These are phyloP conservation scores for Leccinum barrowsii DNA, from an alignment of 768 basidiomycete species.

Conservation along the genomic window DNA sequence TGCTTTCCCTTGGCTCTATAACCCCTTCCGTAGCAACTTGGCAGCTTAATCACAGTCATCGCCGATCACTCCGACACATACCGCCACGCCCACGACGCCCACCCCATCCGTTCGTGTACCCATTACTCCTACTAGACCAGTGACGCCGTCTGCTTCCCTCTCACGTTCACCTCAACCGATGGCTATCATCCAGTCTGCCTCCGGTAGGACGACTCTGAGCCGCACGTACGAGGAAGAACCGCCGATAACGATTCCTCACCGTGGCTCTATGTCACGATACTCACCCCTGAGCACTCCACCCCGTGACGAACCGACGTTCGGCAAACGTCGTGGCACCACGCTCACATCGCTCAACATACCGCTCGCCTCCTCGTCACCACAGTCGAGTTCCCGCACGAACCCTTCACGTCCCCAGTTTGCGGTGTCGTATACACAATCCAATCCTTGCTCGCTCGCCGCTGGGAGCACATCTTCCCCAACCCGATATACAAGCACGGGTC, in stretches of 20 bases:
- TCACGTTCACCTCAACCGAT: conserved; percentile 42
- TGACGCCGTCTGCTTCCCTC: conserved; percentile 29
- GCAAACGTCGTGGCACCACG: conserved; percentile 51
- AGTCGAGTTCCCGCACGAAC: conserved; percentile 46
- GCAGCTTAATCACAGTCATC: conserved; percentile 53
- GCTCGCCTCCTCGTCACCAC: conserved; percentile 46
- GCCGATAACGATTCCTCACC: conserved; percentile 36
- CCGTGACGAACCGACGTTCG: conserved; percentile 54
- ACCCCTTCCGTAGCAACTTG: conserved; percentile 60
- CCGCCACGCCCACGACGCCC: conserved; percentile 21
- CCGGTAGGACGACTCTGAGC: conserved; percentile 44
- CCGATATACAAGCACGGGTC: conserved; percentile 72
- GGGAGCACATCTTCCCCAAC: conserved; percentile 83
- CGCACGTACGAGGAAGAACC: conserved; percentile 61
- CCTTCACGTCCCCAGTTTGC: conserved; percentile 61
- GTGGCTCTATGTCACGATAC: conserved; percentile 47
- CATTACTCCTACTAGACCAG: conserved; percentile 27
- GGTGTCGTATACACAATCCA: conserved; percentile 65
- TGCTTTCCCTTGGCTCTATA: conserved; percentile 76
- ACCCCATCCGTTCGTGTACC: conserved; percentile 30
- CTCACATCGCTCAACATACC: conserved; percentile 36
- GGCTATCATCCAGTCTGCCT: conserved; percentile 36
- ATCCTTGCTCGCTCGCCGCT: conserved; percentile 76
- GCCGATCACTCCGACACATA: conserved; percentile 46
- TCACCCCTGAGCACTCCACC: conserved; percentile 71